Percentiles rank a stretch among this genome's conserved stretches.
Evolutionary conservation across 1,139 yeast species (phyloP).

Genomic region (Scheffersomyces parashehatae): DNA sequence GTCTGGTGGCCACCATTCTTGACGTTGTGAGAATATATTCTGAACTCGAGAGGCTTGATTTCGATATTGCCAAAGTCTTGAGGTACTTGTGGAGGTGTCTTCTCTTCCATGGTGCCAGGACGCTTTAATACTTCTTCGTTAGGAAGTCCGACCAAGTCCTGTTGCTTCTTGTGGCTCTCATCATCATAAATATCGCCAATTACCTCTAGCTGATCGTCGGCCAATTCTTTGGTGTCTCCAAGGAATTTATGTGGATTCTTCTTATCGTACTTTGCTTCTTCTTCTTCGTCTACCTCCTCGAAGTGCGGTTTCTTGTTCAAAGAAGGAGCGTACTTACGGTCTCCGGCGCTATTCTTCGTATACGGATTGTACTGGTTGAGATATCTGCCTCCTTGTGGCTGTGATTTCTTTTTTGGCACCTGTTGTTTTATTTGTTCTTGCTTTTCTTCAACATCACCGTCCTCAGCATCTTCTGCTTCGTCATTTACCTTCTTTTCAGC

Average conservation of each 20-base stretch:
- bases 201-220: slow-evolving; percentile 16
- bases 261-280: not conserved
- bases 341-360: too few species aligned
- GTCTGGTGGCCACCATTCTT: slow-evolving; percentile 34
- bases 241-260: slow-evolving; percentile 21
- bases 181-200: slow-evolving; percentile 17
- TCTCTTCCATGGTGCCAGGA: slow-evolving; percentile 19
- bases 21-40: slow-evolving; percentile 41
- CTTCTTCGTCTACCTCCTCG: not conserved
- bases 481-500: too few species aligned
- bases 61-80: slow-evolving; percentile 11
- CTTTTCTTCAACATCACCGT: too few species aligned
- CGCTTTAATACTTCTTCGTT: slow-evolving; percentile 4
- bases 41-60: slow-evolving; percentile 23
- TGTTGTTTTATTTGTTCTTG: too few species aligned
- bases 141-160: slow-evolving; percentile 4
- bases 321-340: too few species aligned
- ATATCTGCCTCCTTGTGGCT: too few species aligned
- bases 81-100: slow-evolving; percentile 16
- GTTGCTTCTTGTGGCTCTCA: slow-evolving; percentile 7
- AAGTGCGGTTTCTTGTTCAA: not conserved
- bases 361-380: too few species aligned
- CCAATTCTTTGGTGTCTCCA: slow-evolving; percentile 23
- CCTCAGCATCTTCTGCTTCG: too few species aligned
- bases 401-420: too few species aligned